Percentiles rank a stretch among this genome's conserved stretches.
Evolutionary conservation across 805 yeast genomes (phyloP).

Genomic region (Ogataea chonburiensis): DNA sequence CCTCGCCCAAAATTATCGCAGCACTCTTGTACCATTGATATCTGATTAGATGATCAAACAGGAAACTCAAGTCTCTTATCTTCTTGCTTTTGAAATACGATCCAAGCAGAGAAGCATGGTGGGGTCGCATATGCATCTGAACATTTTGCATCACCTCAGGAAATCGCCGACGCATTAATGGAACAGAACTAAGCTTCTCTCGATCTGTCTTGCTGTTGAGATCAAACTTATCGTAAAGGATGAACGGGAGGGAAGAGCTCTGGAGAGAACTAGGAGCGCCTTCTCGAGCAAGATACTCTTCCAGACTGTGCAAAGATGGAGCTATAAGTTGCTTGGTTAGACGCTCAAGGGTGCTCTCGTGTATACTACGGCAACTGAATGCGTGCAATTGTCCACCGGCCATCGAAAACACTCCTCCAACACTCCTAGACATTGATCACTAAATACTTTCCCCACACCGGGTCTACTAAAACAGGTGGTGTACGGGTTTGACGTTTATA

Average conservation of each 20-base stretch:
- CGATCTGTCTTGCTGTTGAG: neutral
- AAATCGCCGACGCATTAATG: slow-evolving; percentile 1
- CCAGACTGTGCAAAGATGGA: slow-evolving; percentile 7
- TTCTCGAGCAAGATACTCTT: slow-evolving; percentile 8
- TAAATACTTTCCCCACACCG: slow-evolving; percentile 1
- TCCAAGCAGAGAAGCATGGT: slow-evolving; percentile 1
- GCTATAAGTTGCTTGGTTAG: slow-evolving; percentile 4
- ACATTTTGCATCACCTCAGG: neutral
- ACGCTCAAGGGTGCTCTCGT: neutral
- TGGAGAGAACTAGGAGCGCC: no score
- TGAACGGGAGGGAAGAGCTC: no score
- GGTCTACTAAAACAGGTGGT: neutral
- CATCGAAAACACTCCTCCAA: neutral
- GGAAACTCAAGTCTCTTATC: neutral
- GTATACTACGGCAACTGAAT: no score
- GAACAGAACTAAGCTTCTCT: slow-evolving; percentile 1
- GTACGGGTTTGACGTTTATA: slow-evolving; percentile 6
- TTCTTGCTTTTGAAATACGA: neutral
- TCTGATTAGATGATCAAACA: slow-evolving; percentile 8
- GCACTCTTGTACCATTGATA: slow-evolving; percentile 17
- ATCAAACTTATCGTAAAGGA: no score
- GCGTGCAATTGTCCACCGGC: neutral
- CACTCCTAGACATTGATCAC: neutral
- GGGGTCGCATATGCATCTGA: neutral
- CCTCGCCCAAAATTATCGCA: slow-evolving; percentile 6